Evolutionary conservation across 371 early-diverging fungal species (phyloP).

Genomic region (Mortierella sp.): DNA sequence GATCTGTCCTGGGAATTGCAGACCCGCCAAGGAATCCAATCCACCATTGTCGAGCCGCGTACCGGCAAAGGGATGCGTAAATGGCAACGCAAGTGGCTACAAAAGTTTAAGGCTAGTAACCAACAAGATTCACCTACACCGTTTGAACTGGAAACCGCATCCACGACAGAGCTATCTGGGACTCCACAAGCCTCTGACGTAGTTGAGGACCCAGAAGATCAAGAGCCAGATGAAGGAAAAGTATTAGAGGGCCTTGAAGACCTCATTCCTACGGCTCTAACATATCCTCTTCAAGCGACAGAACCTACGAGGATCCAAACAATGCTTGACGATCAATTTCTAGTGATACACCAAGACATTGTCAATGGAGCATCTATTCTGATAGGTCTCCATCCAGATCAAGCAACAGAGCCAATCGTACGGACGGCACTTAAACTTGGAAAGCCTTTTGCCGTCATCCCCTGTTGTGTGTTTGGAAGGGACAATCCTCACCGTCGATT

Average conservation of each 20-base stretch:
- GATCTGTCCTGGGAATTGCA: conserved; percentile 67
- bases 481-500: conserved; percentile 62
- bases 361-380: conserved; percentile 56
- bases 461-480: conserved; percentile 73
- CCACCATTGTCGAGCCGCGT: conserved; percentile 67
- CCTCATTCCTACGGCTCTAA: conserved; percentile 42
- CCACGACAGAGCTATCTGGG: background rate
- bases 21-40: conserved; percentile 62
- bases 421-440: conserved; percentile 60
- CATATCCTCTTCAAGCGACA: conserved; percentile 52
- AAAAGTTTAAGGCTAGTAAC: conserved; percentile 37
- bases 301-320: conserved; percentile 59
- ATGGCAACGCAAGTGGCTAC: conserved; percentile 63
- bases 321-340: conserved; percentile 61
- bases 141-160: background rate
- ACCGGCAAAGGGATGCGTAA: conserved; percentile 60
- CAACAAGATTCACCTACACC: background rate
- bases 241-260: conserved; percentile 12
- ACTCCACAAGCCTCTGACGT: background rate
- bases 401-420: conserved; percentile 72
- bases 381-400: conserved; percentile 71
- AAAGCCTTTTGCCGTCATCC: conserved; percentile 71
- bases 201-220: conserved; percentile 17
- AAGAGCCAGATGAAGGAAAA: conserved; percentile 27
- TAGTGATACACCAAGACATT: conserved; percentile 47